These are phyloP conservation scores for Castanea mollissima DNA, from an alignment of 306 rosid species.

Conservation along the genomic window DNA sequence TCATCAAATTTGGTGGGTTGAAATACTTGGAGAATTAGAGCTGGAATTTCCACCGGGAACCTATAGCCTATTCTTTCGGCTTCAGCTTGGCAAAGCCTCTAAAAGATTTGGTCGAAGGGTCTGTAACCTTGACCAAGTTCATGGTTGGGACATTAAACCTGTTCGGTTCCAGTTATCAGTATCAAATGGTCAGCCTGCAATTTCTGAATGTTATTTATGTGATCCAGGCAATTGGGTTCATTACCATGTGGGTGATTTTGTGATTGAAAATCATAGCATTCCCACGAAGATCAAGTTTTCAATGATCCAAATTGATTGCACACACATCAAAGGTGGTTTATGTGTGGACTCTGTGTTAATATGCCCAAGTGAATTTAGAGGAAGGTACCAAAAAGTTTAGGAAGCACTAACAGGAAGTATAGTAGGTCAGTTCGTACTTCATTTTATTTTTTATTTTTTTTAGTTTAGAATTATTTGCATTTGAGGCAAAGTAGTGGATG, in stretches of 20 bases:
- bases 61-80: slow-evolving; percentile 59
- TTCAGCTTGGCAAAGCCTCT: slow-evolving; percentile 62
- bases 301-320: slow-evolving; percentile 86
- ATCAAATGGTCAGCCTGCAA: slow-evolving; percentile 59
- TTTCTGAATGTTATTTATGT: slow-evolving; percentile 41
- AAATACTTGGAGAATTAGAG: slow-evolving; percentile 66
- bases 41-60: slow-evolving; percentile 69
- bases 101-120: slow-evolving; percentile 56
- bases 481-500: not conserved
- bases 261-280: slow-evolving; percentile 23
- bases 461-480: not conserved
- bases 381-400: slow-evolving; percentile 24
- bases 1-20: slow-evolving; percentile 92
- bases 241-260: slow-evolving; percentile 69
- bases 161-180: slow-evolving; percentile 62
- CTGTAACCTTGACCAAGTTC: slow-evolving; percentile 57
- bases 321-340: slow-evolving; percentile 91
- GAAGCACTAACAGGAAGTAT: not conserved
- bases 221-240: slow-evolving; percentile 55
- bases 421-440: not conserved
- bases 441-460: not conserved
- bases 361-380: slow-evolving; percentile 36
- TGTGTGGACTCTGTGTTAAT: slow-evolving; percentile 65
- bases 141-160: slow-evolving; percentile 88
- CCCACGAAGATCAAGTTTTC: slow-evolving; percentile 54